A percentile compares a stretch with the other conserved stretches of the same genome.
These are phyloP conservation scores for Clathrus columnatus DNA, from an alignment of 768 basidiomycete genomes.

Conservation along the genomic window DNA sequence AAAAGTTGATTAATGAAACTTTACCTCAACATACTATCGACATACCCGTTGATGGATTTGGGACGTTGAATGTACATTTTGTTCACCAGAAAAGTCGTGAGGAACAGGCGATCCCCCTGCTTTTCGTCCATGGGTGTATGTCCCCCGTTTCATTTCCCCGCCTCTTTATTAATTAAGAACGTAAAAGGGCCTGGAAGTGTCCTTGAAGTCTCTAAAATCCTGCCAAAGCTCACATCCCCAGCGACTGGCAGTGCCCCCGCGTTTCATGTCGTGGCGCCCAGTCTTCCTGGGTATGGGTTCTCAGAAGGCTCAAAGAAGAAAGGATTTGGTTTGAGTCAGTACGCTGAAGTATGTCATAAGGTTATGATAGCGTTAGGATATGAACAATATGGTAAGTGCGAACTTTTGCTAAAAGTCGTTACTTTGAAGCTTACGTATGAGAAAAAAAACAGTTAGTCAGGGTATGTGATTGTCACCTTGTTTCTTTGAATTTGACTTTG, in stretches of 20 bases:
- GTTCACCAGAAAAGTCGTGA: slow-evolving; percentile 39
- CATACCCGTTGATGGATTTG: slow-evolving; percentile 40
- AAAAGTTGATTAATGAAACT: slow-evolving; percentile 40
- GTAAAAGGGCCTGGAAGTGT: slow-evolving; percentile 53
- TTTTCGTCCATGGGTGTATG: slow-evolving; percentile 55
- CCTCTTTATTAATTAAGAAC: background rate
- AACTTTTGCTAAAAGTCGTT: background rate
- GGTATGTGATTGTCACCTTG: background rate
- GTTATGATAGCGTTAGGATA: slow-evolving; percentile 43
- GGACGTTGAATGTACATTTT: slow-evolving; percentile 48
- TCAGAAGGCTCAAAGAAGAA: slow-evolving; percentile 46
- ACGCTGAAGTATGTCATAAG: slow-evolving; percentile 43
- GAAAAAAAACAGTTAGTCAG: background rate
- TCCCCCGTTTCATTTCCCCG: slow-evolving; percentile 6
- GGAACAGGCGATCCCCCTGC: slow-evolving; percentile 42
- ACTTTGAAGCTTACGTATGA: background rate
- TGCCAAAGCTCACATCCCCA: slow-evolving; percentile 39
- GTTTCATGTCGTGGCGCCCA: slow-evolving; percentile 50
- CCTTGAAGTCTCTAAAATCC: slow-evolving; percentile 46
- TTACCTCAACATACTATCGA: slow-evolving; percentile 48
- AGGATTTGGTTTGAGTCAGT: slow-evolving; percentile 43
- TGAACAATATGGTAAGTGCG: slow-evolving; percentile 34
- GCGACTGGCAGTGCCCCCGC: slow-evolving; percentile 36
- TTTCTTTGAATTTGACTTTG: background rate
- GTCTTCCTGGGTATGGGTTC: slow-evolving; percentile 52